Conservation (phyloP, 2,329 filamentous ascomycete genomes). For the Diplodia seriata region DNA sequence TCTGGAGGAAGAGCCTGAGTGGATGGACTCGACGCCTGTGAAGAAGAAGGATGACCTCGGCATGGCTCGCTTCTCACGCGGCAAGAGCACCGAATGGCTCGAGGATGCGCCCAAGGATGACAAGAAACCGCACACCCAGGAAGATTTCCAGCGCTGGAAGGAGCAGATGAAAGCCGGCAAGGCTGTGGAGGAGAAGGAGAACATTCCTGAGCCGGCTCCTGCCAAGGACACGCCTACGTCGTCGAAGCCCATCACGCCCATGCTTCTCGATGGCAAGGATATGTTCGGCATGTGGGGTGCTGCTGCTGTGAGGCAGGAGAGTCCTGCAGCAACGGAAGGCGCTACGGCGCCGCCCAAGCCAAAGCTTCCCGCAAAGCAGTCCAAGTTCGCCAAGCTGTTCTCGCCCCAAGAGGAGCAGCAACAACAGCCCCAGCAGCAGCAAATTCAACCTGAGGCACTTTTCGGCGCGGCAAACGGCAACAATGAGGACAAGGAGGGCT, state of each 20-base stretch:
- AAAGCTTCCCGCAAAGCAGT: conserved; percentile 63
- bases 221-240: conserved; percentile 36
- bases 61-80: conserved; percentile 26
- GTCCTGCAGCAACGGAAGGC: conserved; percentile 35
- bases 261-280: conserved; percentile 69
- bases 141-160: conserved; percentile 95
- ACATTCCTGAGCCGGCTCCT: conserved; percentile 43
- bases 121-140: conserved; percentile 77
- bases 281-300: conserved; percentile 71
- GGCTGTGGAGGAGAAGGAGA: conserved; percentile 54
- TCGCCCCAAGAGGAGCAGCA: conserved; percentile 48
- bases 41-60: conserved; percentile 66
- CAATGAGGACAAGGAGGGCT: conserved; percentile 82
- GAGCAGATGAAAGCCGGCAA: conserved; percentile 80
- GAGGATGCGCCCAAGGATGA: conserved; percentile 71
- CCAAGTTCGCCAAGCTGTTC: conserved; percentile 82
- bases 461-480: conserved; percentile 47
- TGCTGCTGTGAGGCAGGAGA: conserved; percentile 47
- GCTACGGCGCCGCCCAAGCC: conserved; percentile 44
- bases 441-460: conserved; percentile 35
- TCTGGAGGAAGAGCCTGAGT: conserved; percentile 44
- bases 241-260: conserved; percentile 63
- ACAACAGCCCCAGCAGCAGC: conserved; percentile 37
- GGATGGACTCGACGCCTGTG: conserved; percentile 19
- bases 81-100: conserved; percentile 77